These are phyloP conservation scores for Trametes hirsuta DNA, from an alignment of 1,284 basidiomycete species.

Conservation along the genomic window DNA sequence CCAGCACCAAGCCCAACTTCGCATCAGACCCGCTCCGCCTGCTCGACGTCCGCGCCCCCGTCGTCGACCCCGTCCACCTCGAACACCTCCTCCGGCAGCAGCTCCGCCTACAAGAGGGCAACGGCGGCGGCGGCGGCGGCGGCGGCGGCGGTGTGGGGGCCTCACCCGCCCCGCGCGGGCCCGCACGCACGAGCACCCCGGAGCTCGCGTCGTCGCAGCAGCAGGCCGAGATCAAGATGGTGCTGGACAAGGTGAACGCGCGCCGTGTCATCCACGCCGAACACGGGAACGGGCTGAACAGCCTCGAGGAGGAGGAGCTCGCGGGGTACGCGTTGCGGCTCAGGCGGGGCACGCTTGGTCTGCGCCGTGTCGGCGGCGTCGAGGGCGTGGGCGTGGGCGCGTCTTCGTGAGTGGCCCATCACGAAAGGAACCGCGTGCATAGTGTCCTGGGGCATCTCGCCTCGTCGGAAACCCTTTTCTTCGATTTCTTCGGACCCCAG, in stretches of 20 bases:
- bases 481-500: too few species aligned
- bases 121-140: conserved; percentile 12
- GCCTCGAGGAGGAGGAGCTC: conserved; percentile 41
- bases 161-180: neutral
- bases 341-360: conserved; percentile 36
- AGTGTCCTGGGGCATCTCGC: too few species aligned
- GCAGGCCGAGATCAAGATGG: conserved; percentile 35
- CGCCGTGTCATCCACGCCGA: conserved; percentile 43
- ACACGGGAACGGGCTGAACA: conserved; percentile 39
- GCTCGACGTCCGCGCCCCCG: conserved; percentile 35
- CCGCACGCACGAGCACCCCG: neutral
- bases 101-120: conserved; percentile 11
- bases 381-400: neutral
- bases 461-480: too few species aligned
- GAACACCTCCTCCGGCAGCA: conserved; percentile 18
- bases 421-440: too few species aligned
- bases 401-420: neutral
- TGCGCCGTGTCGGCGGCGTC: conserved; percentile 14
- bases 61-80: conserved; percentile 30
- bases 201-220: conserved; percentile 14
- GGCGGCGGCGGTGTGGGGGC: neutral
- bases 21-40: conserved; percentile 17
- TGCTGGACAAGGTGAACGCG: conserved; percentile 44
- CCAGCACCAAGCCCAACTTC: neutral
- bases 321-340: conserved; percentile 37